These are phyloP conservation scores for Xylariaceae sp. DNA, from an alignment of 2,329 filamentous ascomycete species.

Conservation along the genomic window DNA sequence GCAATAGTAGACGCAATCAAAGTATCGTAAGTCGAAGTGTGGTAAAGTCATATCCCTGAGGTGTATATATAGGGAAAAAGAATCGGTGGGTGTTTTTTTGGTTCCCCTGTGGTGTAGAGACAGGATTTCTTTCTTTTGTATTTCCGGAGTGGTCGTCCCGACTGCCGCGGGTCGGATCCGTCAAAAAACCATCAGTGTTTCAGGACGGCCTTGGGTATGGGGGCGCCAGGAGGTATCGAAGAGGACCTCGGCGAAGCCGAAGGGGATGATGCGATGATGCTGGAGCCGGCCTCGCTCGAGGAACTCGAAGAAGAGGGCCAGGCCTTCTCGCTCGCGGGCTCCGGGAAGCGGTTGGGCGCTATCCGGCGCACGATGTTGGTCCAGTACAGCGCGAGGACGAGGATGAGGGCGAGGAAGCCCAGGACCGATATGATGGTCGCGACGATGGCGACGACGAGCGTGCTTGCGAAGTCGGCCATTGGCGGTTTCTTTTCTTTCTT, in stretches of 20 bases:
- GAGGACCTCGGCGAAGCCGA: conserved; percentile 10
- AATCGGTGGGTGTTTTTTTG: too few relatives aligned
- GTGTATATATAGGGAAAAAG: too few relatives aligned
- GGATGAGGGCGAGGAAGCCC: conserved; percentile 11
- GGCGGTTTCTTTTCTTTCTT: not conserved
- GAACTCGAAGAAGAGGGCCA: conserved; percentile 13
- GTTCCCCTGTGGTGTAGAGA: too few relatives aligned
- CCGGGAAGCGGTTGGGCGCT: conserved; percentile 15
- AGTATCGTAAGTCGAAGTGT: too few relatives aligned
- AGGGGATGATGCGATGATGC: conserved; percentile 5
- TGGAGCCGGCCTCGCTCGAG: conserved; percentile 3
- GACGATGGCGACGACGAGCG: conserved; percentile 15
- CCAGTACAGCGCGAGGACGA: conserved; percentile 17
- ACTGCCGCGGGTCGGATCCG: too few relatives aligned
- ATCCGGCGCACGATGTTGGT: conserved; percentile 13
- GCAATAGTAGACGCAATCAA: too few relatives aligned
- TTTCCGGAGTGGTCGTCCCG: too few relatives aligned
- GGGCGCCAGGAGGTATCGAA: not conserved
- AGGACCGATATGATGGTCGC: conserved; percentile 14
- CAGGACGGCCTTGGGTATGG: conserved; percentile 10
- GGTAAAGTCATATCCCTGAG: too few relatives aligned
- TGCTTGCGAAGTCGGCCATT: conserved; percentile 11
- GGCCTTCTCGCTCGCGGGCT: conserved; percentile 16
- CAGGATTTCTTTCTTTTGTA: too few relatives aligned
- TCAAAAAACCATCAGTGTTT: too few relatives aligned